Evolutionary conservation across 2,329 filamentous ascomycete species (phyloP).

Genomic region (Venturia asperata): DNA sequence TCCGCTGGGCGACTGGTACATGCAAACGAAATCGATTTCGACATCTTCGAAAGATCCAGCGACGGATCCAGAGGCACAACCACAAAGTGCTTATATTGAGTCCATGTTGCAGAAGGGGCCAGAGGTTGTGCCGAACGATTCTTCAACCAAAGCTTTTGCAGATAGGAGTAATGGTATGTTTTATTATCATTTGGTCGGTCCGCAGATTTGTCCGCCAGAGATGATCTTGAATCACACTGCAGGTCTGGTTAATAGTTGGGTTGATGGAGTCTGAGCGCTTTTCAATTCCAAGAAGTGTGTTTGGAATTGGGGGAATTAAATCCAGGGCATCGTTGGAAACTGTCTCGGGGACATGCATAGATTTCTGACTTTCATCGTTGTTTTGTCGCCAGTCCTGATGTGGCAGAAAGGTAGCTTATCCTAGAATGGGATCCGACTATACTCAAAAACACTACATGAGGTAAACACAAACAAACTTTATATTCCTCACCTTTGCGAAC

Average conservation of each 20-base stretch:
- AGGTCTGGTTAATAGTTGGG: background rate
- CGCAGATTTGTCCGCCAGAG: background rate
- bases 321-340: too few species aligned
- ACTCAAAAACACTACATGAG: too few species aligned
- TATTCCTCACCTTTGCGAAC: too few species aligned
- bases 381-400: too few species aligned
- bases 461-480: too few species aligned
- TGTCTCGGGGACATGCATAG: too few species aligned
- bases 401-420: too few species aligned
- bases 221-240: background rate
- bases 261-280: background rate
- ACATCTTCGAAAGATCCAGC: background rate
- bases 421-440: too few species aligned
- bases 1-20: conserved; percentile 15
- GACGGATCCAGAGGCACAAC: background rate
- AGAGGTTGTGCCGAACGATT: background rate
- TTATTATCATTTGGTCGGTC: conserved; percentile 10
- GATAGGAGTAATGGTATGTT: conserved; percentile 18
- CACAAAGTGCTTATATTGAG: background rate
- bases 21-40: conserved; percentile 6
- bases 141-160: conserved; percentile 4
- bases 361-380: too few species aligned
- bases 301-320: too few species aligned
- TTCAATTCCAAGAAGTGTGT: too few species aligned
- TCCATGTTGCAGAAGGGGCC: background rate